Conservation (phyloP, 352 stramenopile species). For the Phytophthora sp. region DNA sequence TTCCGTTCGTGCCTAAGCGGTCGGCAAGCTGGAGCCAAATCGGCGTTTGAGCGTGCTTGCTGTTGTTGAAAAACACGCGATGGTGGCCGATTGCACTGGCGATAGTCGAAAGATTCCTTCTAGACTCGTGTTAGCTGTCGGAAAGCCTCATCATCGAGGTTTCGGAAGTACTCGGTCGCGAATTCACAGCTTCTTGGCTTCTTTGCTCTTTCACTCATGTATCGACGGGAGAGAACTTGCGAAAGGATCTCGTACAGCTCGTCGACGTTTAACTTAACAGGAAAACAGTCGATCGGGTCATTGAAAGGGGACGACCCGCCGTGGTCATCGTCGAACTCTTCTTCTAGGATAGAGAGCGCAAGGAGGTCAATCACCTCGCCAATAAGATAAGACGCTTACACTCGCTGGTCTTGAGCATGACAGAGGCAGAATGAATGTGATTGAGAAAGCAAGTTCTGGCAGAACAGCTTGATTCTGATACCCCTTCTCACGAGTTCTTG, state of each 20-base stretch:
- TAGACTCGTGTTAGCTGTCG: background rate
- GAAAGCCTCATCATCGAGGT: background rate
- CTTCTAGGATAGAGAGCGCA: constrained; percentile 2
- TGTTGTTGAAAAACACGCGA: background rate
- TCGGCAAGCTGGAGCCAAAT: background rate
- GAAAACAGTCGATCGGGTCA: background rate
- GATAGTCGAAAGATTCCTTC: background rate
- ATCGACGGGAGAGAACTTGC: background rate
- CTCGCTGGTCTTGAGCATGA: background rate
- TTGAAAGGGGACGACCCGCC: background rate
- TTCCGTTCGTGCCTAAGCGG: background rate
- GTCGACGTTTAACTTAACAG: background rate
- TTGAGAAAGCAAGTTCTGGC: background rate
- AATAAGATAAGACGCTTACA: background rate
- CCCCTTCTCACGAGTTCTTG: background rate
- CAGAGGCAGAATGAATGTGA: background rate
- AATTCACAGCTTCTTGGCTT: background rate
- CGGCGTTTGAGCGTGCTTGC: background rate
- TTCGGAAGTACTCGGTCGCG: constrained; percentile 1
- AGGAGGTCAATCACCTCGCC: background rate
- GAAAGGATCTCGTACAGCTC: background rate
- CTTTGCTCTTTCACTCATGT: background rate
- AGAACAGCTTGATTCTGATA: background rate
- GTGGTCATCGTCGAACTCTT: background rate
- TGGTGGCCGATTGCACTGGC: background rate